Evolutionary conservation across 1,139 yeast species (phyloP).

Genomic region (Taphrina deformans): DNA sequence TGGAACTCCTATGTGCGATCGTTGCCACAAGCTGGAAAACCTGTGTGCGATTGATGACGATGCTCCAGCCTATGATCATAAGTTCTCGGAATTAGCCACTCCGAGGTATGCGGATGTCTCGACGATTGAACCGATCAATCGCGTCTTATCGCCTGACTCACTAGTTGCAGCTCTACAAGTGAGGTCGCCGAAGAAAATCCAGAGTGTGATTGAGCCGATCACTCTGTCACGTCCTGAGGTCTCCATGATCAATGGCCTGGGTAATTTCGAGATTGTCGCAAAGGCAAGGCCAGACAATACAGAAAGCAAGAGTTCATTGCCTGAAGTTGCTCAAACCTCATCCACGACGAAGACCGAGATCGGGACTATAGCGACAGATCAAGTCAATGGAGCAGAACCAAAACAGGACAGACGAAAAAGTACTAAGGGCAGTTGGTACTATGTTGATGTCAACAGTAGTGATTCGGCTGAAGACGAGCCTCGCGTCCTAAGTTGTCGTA

Average conservation of each 20-base stretch:
- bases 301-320: background rate
- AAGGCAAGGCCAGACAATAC: background rate
- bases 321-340: background rate
- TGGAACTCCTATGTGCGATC: background rate
- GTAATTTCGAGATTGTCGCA: too few relatives aligned
- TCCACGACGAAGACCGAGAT: background rate
- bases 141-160: background rate
- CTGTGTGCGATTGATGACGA: background rate
- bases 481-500: background rate
- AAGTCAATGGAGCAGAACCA: background rate
- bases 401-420: background rate
- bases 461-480: conserved; percentile 1
- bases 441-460: background rate
- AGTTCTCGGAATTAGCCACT: background rate
- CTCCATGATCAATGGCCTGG: background rate
- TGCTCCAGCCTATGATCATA: background rate
- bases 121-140: background rate
- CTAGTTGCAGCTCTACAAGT: conserved; percentile 4
- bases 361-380: background rate
- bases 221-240: background rate
- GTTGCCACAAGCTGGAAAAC: background rate
- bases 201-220: background rate
- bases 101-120: background rate
- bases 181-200: background rate
- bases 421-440: conserved; percentile 16